Base-by-base conservation (phyloP, 2,329 filamentous ascomycete species). In the Ilyonectria destructans region DNA sequence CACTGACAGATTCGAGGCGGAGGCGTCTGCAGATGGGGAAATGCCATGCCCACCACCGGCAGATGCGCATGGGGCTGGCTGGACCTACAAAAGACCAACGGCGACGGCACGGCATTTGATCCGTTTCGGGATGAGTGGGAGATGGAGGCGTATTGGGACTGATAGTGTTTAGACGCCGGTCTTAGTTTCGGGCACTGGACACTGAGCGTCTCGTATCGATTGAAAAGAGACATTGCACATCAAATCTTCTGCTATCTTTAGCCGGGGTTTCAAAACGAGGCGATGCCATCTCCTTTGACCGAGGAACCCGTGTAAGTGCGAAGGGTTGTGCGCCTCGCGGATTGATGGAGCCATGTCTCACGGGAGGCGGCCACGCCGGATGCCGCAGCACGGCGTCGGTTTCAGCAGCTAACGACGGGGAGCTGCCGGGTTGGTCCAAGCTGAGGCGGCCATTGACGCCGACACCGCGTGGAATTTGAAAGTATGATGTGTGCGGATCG, bases 11-110 rank as follows among this genome's bases (percentile, higher is more conserved):
- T 75, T 71, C 71, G 58, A 73, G 68, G 70, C 66, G 64, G 67
- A 59, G 68, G 65, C 61, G 66, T 68, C 58, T 72, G 65, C 71
- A 75, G 69, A 72, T 74, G 71, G 67, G 62, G 73, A 73, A 74
- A 65, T 67, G 57, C 67, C 68, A 74, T 75, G 74, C 74, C 70
- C 68, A 62, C 55, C 69, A 58, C 65, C 74, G 71, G 74, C 67
- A 76, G 70, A 74, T 76, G 67, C 60, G 60, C 62, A 66, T 67
- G 66, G 63, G 40, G 62, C 57, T 37, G 43, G 62, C 59, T 57
- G 58, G 54, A 51, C 58, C 54, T 66, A 58, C 67, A 74, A 67
- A 67, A 69, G 70, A 74, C 69, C 70, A 76, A 75, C 66, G 66
- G 65, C 62, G 59, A 63, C 67, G 58, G 40, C 55, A 33, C 6